These are phyloP conservation scores for Dipodascopsis tothii DNA, from an alignment of 805 yeast genomes.

Conservation along the genomic window DNA sequence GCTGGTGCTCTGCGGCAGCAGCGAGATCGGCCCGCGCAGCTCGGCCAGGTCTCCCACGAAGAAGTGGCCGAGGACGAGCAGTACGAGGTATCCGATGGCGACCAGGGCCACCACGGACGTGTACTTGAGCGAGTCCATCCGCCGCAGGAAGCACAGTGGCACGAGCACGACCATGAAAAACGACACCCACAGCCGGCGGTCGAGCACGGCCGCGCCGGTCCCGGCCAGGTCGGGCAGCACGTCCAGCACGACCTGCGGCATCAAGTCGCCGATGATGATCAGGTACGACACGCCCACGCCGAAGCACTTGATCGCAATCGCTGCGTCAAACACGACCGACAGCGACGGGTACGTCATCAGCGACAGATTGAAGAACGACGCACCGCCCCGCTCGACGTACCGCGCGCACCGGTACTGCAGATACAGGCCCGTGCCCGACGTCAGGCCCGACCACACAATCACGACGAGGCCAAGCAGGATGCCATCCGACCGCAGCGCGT, in stretches of 20 bases:
- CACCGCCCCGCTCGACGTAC: constrained; percentile 50
- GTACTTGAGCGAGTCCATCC: constrained; percentile 73
- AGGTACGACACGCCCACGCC: constrained; percentile 72
- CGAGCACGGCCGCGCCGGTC: background rate
- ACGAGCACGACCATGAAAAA: constrained; percentile 41
- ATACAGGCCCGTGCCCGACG: constrained; percentile 61
- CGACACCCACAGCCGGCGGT: constrained; percentile 43
- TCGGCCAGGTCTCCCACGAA: constrained; percentile 47
- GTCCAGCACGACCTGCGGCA: constrained; percentile 45
- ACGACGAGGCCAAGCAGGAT: constrained; percentile 48
- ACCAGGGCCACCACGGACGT: constrained; percentile 77
- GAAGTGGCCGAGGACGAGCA: constrained; percentile 68
- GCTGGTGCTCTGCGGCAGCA: constrained; percentile 40
- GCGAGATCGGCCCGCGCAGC: constrained; percentile 44
- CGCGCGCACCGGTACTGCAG: constrained; percentile 53
- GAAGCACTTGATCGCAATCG: constrained; percentile 69
- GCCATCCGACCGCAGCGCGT: constrained; percentile 59
- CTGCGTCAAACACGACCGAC: constrained; percentile 60
- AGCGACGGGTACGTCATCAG: constrained; percentile 61
- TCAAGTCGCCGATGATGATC: constrained; percentile 65
- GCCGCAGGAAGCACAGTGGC: constrained; percentile 66
- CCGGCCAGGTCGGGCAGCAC: constrained; percentile 16
- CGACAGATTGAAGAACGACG: constrained; percentile 64
- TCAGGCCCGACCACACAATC: constrained; percentile 50
- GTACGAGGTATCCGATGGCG: constrained; percentile 69